phyloP scores from a whole-genome alignment of 2,329 filamentous ascomycete genomes.

The Colletotrichum tanaceti region DNA sequence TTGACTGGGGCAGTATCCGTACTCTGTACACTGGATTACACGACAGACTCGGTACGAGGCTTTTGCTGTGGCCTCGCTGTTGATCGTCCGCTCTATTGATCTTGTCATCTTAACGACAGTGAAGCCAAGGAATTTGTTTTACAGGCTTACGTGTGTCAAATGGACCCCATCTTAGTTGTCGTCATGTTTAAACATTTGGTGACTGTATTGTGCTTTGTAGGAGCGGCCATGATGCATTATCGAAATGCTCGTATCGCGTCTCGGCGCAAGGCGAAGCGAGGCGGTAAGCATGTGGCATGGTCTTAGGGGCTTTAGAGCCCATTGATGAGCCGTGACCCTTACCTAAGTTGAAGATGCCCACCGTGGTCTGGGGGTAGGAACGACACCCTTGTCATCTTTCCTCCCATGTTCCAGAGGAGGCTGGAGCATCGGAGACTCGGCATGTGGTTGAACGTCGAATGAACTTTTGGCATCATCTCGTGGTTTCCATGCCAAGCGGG shows the following conservation, averaged over 20 bases:
- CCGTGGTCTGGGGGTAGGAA: slow-evolving; percentile 30
- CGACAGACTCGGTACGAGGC: slow-evolving; percentile 15
- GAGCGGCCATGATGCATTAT: slow-evolving; percentile 15
- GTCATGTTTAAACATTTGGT: slow-evolving; percentile 9
- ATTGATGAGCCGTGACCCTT: slow-evolving; percentile 22
- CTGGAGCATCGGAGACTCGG: slow-evolving; percentile 29
- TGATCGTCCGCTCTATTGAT: slow-evolving; percentile 11
- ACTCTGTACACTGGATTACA: too few relatives aligned
- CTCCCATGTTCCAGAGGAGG: slow-evolving; percentile 19
- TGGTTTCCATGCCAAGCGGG: not conserved
- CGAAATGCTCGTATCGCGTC: not conserved
- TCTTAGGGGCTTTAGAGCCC: not conserved
- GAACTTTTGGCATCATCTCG: slow-evolving; percentile 13
- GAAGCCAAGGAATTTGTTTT: slow-evolving; percentile 8
- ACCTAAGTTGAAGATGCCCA: slow-evolving; percentile 19
- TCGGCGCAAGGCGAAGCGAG: slow-evolving; percentile 8
- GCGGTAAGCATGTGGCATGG: slow-evolving; percentile 34
- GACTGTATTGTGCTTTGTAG: not conserved
- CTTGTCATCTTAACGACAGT: slow-evolving; percentile 27
- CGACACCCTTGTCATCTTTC: slow-evolving; percentile 18
- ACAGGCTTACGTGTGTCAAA: slow-evolving; percentile 7
- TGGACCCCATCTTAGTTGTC: not conserved
- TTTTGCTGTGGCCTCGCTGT: slow-evolving; percentile 8
- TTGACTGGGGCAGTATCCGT: not conserved
- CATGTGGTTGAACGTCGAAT: slow-evolving; percentile 17